Conservation (phyloP, 2,329 filamentous ascomycete species). For the Alternaria sp. region DNA sequence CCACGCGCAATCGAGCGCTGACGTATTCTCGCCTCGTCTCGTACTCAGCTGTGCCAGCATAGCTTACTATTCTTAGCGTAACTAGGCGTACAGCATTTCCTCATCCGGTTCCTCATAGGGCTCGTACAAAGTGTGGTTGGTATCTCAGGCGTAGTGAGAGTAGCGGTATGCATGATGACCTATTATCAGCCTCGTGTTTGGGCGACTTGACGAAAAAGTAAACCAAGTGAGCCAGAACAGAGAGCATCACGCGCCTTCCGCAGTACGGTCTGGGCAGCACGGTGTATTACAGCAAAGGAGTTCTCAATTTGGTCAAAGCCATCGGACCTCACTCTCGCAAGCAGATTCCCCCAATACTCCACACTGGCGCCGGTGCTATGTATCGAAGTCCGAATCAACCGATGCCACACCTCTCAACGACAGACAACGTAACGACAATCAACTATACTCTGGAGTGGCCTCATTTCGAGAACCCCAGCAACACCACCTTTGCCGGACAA, state of each 20-base stretch:
- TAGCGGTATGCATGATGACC: slow-evolving; percentile 25
- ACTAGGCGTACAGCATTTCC: slow-evolving; percentile 7
- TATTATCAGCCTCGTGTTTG: slow-evolving; percentile 18
- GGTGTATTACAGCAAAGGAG: neutral
- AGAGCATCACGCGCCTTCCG: neutral
- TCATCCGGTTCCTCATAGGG: slow-evolving; percentile 12
- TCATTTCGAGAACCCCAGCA: slow-evolving; percentile 38
- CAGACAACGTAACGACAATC: slow-evolving; percentile 45
- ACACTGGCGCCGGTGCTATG: slow-evolving; percentile 9
- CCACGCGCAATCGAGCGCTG: slow-evolving; percentile 7
- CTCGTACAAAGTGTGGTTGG: neutral
- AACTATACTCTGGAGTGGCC: slow-evolving; percentile 43
- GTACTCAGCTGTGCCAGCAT: slow-evolving; percentile 13
- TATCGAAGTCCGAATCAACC: slow-evolving; percentile 17
- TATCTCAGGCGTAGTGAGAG: slow-evolving; percentile 11
- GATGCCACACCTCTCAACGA: slow-evolving; percentile 35
- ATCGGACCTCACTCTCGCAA: neutral
- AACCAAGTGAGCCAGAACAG: neutral
- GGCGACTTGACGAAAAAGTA: slow-evolving; percentile 2
- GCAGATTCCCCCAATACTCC: neutral
- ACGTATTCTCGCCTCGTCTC: slow-evolving; percentile 11
- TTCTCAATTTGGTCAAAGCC: neutral
- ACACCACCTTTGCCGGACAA: slow-evolving; percentile 36
- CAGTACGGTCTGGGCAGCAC: neutral
- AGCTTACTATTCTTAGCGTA: slow-evolving; percentile 23